Conservation (phyloP, 2,329 filamentous ascomycete species). For the Colletotrichum godetiae region DNA sequence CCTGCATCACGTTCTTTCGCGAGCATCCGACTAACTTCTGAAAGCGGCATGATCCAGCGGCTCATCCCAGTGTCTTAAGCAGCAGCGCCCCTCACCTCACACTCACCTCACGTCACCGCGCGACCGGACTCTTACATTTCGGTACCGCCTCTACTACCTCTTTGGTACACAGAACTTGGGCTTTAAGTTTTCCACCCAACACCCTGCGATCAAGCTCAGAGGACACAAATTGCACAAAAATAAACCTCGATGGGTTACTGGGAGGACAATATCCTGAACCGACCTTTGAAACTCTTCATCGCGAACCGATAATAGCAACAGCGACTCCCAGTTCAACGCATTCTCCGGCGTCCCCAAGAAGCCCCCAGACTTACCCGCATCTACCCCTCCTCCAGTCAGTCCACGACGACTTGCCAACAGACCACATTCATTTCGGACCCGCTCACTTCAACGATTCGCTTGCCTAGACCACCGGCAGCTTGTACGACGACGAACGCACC, state of each 20-base stretch:
- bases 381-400: slow-evolving; percentile 5
- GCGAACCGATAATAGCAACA: slow-evolving; percentile 22
- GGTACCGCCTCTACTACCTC: not conserved
- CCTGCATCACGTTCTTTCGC: slow-evolving; percentile 28
- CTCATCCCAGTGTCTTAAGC: slow-evolving; percentile 31
- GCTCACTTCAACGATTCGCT: not conserved
- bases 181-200: not conserved
- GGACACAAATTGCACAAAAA: not conserved
- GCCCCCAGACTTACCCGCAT: slow-evolving; percentile 1
- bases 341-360: not conserved
- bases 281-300: slow-evolving; percentile 9
- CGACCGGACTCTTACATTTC: slow-evolving; percentile 7
- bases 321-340: slow-evolving; percentile 6
- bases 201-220: not conserved
- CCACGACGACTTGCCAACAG: slow-evolving; percentile 11
- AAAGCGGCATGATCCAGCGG: slow-evolving; percentile 32
- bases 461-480: slow-evolving; percentile 4
- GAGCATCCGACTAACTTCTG: slow-evolving; percentile 15
- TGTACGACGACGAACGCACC: not conserved
- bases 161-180: not conserved
- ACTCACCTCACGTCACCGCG: not conserved
- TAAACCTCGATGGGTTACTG: slow-evolving; percentile 20
- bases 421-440: not conserved
- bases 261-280: slow-evolving; percentile 7
- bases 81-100: slow-evolving; percentile 4